Evolutionary conservation across 768 basidiomycete species (phyloP).

Genomic region (Pleurotus ostreatus): DNA sequence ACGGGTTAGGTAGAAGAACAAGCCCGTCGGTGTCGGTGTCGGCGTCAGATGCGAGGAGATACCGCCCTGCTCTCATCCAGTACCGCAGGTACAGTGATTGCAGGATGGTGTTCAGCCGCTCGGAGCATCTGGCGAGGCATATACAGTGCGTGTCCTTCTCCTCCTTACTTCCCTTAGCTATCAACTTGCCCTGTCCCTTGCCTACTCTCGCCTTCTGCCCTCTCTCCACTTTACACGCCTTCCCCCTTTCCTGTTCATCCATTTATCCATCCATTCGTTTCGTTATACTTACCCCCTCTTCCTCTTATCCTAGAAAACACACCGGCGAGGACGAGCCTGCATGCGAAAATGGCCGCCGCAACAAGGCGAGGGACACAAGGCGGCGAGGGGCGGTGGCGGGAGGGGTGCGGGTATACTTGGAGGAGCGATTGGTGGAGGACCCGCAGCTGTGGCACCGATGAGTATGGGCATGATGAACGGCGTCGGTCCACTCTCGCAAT

Average conservation of each 20-base stretch:
- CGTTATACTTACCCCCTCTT: too few relatives aligned
- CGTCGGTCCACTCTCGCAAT: too few relatives aligned
- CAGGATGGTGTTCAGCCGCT: conserved; percentile 93
- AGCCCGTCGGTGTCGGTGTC: too few relatives aligned
- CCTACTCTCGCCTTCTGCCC: conserved; percentile 9
- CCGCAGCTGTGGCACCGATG: not conserved
- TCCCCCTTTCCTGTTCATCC: too few relatives aligned
- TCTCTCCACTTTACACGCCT: not conserved
- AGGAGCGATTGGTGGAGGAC: not conserved
- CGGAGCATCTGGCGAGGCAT: conserved; percentile 94
- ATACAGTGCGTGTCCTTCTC: conserved; percentile 61
- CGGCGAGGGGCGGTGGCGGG: conserved; percentile 5
- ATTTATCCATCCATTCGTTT: too few relatives aligned
- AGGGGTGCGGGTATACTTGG: not conserved
- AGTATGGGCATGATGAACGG: not conserved
- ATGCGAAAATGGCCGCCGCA: conserved; percentile 74
- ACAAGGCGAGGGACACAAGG: conserved; percentile 26
- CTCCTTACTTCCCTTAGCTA: not conserved
- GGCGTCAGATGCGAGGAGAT: conserved; percentile 43
- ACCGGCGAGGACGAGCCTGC: conserved; percentile 87
- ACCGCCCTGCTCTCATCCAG: conserved; percentile 82
- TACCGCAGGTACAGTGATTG: conserved; percentile 95
- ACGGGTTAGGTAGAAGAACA: too few relatives aligned
- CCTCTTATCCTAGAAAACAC: conserved; percentile 68
- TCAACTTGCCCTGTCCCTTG: conserved; percentile 5